These are phyloP conservation scores for Ogataea angusta DNA, from an alignment of 805 yeast genomes.

Conservation along the genomic window DNA sequence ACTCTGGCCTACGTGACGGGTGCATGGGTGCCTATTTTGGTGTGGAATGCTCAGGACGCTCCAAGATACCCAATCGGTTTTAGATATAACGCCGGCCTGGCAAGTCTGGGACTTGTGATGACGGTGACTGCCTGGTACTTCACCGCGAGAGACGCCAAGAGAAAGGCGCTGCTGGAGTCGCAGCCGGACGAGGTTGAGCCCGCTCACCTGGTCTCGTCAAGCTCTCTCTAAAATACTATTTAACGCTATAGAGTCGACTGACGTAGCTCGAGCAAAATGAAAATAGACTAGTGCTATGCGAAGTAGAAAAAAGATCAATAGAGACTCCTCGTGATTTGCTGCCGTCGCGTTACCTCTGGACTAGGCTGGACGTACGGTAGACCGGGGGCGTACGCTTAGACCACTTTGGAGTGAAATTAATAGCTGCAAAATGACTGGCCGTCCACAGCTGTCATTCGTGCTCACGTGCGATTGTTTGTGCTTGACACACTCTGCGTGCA, in stretches of 20 bases:
- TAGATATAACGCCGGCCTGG: slow-evolving; percentile 34
- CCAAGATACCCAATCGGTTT: slow-evolving; percentile 39
- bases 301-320: too few species aligned
- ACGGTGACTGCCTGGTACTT: slow-evolving; percentile 26
- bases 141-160: slow-evolving; percentile 21
- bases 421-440: too few species aligned
- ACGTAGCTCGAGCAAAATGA: too few species aligned
- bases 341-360: too few species aligned
- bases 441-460: background rate
- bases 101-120: slow-evolving; percentile 32
- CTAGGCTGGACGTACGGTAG: too few species aligned
- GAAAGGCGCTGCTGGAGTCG: slow-evolving; percentile 2
- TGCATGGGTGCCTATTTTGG: slow-evolving; percentile 41
- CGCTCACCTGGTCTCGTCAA: background rate
- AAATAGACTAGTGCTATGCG: too few species aligned
- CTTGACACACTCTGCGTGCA: background rate
- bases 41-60: slow-evolving; percentile 38
- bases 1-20: slow-evolving; percentile 40
- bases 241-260: too few species aligned
- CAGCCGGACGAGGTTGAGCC: background rate
- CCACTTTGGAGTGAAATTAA: too few species aligned
- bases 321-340: too few species aligned
- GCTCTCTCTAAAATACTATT: background rate
- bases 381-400: too few species aligned
- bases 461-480: background rate